Evolutionary conservation across 176 grass and related monocot species (phyloP).

Genomic region (Bromus sterilis): DNA sequence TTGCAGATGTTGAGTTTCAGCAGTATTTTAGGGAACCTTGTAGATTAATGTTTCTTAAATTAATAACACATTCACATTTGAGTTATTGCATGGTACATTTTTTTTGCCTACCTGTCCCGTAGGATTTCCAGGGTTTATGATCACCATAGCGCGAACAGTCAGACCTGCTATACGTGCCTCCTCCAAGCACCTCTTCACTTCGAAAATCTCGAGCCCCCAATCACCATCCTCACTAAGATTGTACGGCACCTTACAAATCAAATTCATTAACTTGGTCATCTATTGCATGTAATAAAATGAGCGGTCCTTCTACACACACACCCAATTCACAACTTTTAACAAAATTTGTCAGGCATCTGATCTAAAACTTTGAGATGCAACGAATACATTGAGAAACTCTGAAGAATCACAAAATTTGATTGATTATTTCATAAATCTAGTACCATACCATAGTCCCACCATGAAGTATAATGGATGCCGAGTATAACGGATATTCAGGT

Average conservation of each 20-base stretch:
- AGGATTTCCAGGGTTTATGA: slow-evolving; percentile 82
- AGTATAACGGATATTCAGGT: slow-evolving; percentile 75
- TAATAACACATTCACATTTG: neutral
- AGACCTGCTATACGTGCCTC: slow-evolving; percentile 49
- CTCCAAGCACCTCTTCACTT: slow-evolving; percentile 58
- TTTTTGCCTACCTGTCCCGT: slow-evolving; percentile 46
- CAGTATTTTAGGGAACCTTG: neutral
- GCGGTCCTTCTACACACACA: neutral
- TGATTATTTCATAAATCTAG: neutral
- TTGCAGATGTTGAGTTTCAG: neutral
- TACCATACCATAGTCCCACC: slow-evolving; percentile 64
- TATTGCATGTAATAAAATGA: neutral
- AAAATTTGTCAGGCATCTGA: neutral
- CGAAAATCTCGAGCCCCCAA: slow-evolving; percentile 66
- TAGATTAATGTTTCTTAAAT: neutral
- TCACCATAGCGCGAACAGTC: slow-evolving; percentile 56
- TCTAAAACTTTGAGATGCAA: neutral
- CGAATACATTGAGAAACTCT: neutral
- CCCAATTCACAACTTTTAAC: neutral
- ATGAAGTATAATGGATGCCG: slow-evolving; percentile 63
- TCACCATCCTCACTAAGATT: slow-evolving; percentile 43
- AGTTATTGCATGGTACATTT: neutral
- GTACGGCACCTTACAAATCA: slow-evolving; percentile 47
- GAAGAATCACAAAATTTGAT: neutral
- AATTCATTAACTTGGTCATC: neutral